A percentile compares a stretch with the other conserved stretches of the same genome.
These are phyloP conservation scores for Pythium periplocum DNA, from an alignment of 352 stramenopile species.

Conservation along the genomic window DNA sequence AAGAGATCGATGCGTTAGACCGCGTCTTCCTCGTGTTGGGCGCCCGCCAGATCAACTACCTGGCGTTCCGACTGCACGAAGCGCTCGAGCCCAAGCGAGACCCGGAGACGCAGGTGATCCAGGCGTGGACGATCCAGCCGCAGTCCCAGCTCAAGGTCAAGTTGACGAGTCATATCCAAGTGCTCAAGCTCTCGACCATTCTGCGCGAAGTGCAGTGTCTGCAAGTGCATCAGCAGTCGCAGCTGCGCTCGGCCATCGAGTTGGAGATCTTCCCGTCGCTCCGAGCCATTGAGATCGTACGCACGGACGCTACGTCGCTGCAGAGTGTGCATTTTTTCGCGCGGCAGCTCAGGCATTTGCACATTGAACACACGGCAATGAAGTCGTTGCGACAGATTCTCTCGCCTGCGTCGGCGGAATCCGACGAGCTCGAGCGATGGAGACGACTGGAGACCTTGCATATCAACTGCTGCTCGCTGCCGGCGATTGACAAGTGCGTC, in stretches of 20 bases:
- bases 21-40: slow-evolving; percentile 63
- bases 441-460: slow-evolving; percentile 44
- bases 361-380: slow-evolving; percentile 64
- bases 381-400: slow-evolving; percentile 37
- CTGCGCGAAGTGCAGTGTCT: slow-evolving; percentile 64
- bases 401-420: slow-evolving; percentile 13
- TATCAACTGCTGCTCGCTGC: slow-evolving; percentile 62
- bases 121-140: slow-evolving; percentile 76
- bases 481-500: slow-evolving; percentile 43
- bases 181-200: slow-evolving; percentile 86
- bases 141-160: slow-evolving; percentile 56
- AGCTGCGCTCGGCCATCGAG: slow-evolving; percentile 36
- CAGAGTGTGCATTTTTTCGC: slow-evolving; percentile 66
- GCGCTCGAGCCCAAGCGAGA: slow-evolving; percentile 70
- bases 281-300: slow-evolving; percentile 50
- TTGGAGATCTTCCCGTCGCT: slow-evolving; percentile 83
- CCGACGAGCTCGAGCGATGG: slow-evolving; percentile 21
- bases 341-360: slow-evolving; percentile 51
- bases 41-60: slow-evolving; percentile 56
- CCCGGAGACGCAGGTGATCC: slow-evolving; percentile 47
- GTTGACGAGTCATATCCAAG: slow-evolving; percentile 70
- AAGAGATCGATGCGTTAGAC: slow-evolving; percentile 38
- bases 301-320: slow-evolving; percentile 35
- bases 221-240: slow-evolving; percentile 50
- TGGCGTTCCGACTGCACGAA: slow-evolving; percentile 65